A percentile compares a stretch with the other conserved stretches of the same genome.
Conservation (phyloP, 306 rosid species). For the Canavalia gladiata region DNA sequence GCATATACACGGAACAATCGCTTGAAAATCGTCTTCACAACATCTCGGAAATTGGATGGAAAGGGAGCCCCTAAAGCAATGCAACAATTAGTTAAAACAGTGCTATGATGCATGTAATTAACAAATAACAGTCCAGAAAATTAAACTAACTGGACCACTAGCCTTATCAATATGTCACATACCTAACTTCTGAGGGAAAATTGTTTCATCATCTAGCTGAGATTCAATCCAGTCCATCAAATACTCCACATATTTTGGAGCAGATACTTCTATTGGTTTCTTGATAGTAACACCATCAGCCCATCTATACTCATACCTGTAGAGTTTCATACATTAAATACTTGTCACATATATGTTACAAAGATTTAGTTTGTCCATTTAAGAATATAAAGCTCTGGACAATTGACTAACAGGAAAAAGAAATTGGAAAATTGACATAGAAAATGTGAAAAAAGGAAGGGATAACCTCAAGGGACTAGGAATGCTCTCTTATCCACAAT, state of each 20-base stretch:
- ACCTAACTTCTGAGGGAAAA: conserved; percentile 88
- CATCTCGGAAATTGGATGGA: conserved; percentile 78
- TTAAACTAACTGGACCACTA: not conserved
- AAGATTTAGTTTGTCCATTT: conserved; percentile 17
- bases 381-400: not conserved
- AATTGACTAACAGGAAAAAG: not conserved
- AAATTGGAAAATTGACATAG: conserved; percentile 13
- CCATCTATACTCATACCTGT: conserved; percentile 89
- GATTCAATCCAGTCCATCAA: conserved; percentile 94
- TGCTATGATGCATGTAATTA: not conserved
- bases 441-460: conserved; percentile 9
- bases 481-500: conserved; percentile 3
- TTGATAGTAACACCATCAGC: conserved; percentile 86
- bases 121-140: not conserved
- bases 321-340: conserved; percentile 37
- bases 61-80: conserved; percentile 73
- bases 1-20: conserved; percentile 91
- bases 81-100: conserved; percentile 14
- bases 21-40: conserved; percentile 85
- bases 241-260: conserved; percentile 88
- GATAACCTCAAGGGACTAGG: conserved; percentile 17
- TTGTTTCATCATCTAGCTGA: conserved; percentile 84
- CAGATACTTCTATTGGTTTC: conserved; percentile 91
- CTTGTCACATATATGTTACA: conserved; percentile 16
- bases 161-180: conserved; percentile 32